A percentile compares a stretch with the other conserved stretches of the same genome.
phyloP scores from a whole-genome alignment of 305 asterid genomes.

The Solanum hybrid region DNA sequence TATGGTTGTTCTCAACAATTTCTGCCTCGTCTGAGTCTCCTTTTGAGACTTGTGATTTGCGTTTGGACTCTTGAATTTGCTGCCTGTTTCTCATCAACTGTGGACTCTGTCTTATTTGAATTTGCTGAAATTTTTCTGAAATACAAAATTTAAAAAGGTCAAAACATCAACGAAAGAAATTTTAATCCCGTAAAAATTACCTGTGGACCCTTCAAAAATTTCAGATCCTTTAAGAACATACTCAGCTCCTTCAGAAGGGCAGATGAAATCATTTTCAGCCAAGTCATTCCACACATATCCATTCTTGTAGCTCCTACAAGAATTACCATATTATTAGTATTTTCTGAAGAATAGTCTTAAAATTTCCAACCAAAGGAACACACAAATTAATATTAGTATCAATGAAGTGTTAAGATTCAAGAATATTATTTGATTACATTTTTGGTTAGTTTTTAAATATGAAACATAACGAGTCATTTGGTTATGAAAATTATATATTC shows the following conservation, averaged over 20 bases:
- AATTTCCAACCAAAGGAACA: not conserved
- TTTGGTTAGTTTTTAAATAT: not conserved
- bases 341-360: not conserved
- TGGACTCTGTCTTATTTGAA: not conserved
- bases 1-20: slow-evolving; percentile 11
- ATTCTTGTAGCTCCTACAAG: slow-evolving; percentile 67
- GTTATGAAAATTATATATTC: not conserved
- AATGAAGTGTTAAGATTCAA: not conserved
- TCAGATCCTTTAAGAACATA: slow-evolving; percentile 84
- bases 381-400: not conserved
- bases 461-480: not conserved
- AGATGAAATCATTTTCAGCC: slow-evolving; percentile 47
- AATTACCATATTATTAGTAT: not conserved
- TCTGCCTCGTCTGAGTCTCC: slow-evolving; percentile 12
- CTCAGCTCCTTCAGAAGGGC: slow-evolving; percentile 73
- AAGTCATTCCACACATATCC: slow-evolving; percentile 84
- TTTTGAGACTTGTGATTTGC: slow-evolving; percentile 20
- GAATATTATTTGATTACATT: not conserved
- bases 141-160: not conserved
- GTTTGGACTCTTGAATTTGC: slow-evolving; percentile 12
- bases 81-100: not conserved
- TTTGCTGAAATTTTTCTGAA: slow-evolving; percentile 39
- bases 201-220: slow-evolving; percentile 36
- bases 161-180: not conserved
- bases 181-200: slow-evolving; percentile 9